Evolutionary conservation across 192 early-diverging fungal genomes (phyloP), one percentile per base, ranked within the genome.

Genomic region (Diversispora epigaea): DNA sequence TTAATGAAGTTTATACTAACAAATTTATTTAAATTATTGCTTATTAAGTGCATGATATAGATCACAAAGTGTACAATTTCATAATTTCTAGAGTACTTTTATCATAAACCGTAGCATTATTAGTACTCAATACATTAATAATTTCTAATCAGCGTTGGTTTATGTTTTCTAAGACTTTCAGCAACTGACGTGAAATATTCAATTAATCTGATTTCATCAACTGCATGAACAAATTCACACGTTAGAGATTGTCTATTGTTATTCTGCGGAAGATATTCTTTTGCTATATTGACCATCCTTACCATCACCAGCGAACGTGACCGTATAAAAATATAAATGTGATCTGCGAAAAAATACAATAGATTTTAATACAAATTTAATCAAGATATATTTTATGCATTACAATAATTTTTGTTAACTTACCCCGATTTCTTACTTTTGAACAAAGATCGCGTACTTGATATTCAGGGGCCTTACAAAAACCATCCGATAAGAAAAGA

Each of bases 401-500:
- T 8, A 25, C 41, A n/a, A 56, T 6, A 5, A 52, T n/a, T 1
- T 9, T 9, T 39, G 12, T 3, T 56, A 40, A 71, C 15, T 56
- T 55, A 71, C 68, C 71, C 45, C 57, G 40, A 43, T 61, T 47
- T 8, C 4, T 19, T 56, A 62, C 71, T 56, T 52, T 32, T 55
- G 54, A 2, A 22, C 71, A 73, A 45, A 73, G 44, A 22, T 41
- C 39, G 14, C 58, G 15, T 47, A 73, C 14, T 61, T 73, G 58
- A 12, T 15, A 0, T 47, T 73, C 71, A 0, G 55, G 71, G 25
- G 60, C 12, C n/a, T 61, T 6, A 15, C 43, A 45, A 62, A 25
- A 40, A 73, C 71, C 71, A 73, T 73, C 71, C 40, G 71, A 73
- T 61, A 73, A 32, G 54, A 73, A 73, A 7, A 73, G 43, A 39